Evolutionary conservation across 2,329 filamentous ascomycete genomes (phyloP).

Genomic region (Alternaria atra): DNA sequence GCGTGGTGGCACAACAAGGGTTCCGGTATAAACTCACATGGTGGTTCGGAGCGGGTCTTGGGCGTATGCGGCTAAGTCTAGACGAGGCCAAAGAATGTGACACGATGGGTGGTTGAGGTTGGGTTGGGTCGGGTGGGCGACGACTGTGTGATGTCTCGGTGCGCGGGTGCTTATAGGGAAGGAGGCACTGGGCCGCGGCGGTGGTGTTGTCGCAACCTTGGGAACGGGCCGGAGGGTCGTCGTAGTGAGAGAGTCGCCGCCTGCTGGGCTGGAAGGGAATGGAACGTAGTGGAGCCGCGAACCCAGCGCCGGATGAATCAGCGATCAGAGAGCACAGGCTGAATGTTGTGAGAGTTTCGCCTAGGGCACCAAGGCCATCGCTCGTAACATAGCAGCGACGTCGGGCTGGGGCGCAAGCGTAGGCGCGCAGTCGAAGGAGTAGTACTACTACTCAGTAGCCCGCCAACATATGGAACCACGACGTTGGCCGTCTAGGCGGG

Average conservation of each 20-base stretch:
- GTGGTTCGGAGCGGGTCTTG: constrained; percentile 22
- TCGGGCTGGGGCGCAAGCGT: constrained; percentile 28
- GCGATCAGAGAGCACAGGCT: constrained; percentile 23
- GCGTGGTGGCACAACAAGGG: constrained; percentile 48
- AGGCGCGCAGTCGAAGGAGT: constrained; percentile 23
- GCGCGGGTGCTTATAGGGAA: constrained; percentile 28
- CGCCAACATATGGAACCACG: constrained; percentile 24
- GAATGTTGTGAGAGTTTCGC: constrained; percentile 25
- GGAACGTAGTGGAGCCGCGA: constrained; percentile 38
- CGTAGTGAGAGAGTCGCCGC: constrained; percentile 11
- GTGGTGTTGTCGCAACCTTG: constrained; percentile 6
- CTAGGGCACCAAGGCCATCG: constrained; percentile 20
- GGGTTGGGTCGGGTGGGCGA: constrained; percentile 22
- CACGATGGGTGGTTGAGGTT: constrained; percentile 11
- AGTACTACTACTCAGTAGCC: constrained; percentile 20
- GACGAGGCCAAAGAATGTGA: constrained; percentile 44
- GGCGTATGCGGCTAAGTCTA: constrained; percentile 39
- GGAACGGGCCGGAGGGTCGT: constrained; percentile 3
- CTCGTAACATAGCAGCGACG: constrained; percentile 30
- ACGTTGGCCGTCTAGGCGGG: constrained; percentile 25
- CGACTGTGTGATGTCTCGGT: constrained; percentile 23
- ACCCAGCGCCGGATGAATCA: constrained; percentile 34
- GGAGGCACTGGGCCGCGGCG: constrained; percentile 21
- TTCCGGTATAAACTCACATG: constrained; percentile 48
- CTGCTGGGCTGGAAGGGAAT: constrained; percentile 37